Base-by-base conservation (phyloP, 2,329 filamentous ascomycete species). In the Ascochyta pisi region DNA sequence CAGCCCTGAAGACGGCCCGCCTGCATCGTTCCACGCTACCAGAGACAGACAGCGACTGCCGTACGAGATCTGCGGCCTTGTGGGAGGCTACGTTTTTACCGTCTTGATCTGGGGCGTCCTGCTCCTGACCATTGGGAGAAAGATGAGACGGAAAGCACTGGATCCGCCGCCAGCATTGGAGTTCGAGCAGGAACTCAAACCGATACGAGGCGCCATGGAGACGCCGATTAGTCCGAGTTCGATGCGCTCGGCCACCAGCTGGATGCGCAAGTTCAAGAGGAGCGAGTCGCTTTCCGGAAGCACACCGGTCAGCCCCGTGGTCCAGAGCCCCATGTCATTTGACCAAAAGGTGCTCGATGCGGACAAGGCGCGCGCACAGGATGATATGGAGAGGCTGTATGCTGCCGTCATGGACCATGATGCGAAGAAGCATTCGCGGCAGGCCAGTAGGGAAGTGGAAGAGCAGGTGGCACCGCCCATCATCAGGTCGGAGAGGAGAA, bases 341-440 rank as follows among this genome's bases (percentile, higher is more conserved):
- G 92, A 97, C 73, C 87, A 89, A 56, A 83, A 83, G 56, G 84
- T 96, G 15, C 84, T 97, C 23, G 85, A 89, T 56, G 84, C 85
- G 57, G 91, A 96, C 76, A 86, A 84, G 72, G 82, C 84, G 69
- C 88, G 89, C 79, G 87, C 91, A 61, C 88, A 95, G 75, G 83
- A 88, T 62, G 90, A 96, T 73, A 87, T 97, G 76, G 92, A 96
- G 75, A 87, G 91, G 67, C 87, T 98, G 73, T 98, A 97, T 77
- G 92, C 88, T 59, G 89, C 92, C 64, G 93, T 96, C 61, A 89
- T 96, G 87, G 91, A 92, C 74, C 90, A 96, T 66, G 93, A 97
- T 62, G 83, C 81, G 41, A 77, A 79, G 60, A 82, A 80, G 57
- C 66, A 70, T 26, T 67, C 66, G 27, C 67, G 70, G n/a, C 66